Base-by-base conservation (phyloP, 2,329 filamentous ascomycete genomes). In the Sarocladium oryzae region DNA sequence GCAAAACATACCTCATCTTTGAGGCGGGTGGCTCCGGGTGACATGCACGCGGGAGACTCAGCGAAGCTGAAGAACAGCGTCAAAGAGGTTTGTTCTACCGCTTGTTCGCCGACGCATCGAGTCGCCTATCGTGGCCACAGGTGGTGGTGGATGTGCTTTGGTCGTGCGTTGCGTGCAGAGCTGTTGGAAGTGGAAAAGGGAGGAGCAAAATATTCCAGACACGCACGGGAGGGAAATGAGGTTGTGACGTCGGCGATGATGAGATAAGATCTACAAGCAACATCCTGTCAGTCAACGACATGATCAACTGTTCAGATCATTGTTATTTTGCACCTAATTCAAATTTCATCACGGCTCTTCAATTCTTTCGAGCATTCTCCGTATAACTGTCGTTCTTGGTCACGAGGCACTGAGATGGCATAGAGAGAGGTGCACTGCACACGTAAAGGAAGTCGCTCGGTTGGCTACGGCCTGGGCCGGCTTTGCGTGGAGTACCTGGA, bases 1-100 rank as follows among this genome's bases (percentile, higher is more conserved):
- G n/a, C n/a, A n/a, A n/a, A n/a, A 53, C 67, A 54, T 68, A 77
- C 75, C 74, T 81, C 78, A 79, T 82, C 76, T 61, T 81, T 79
- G 69, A 81, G 75, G 66, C 69, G 77, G 50, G 60, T 60, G 53
- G 59, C 63, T 55, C 58, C 62, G 57, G 62, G 58, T 51, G 68
- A 68, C 67, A 70, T 70, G 60, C 64, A 63, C 60, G 52, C 60
- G 28, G 32, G 21, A 21, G 28, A n/a, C 32, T 49, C 46, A 49
- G 32, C 33, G 46, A 49, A 28, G 24, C 21, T 49, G 46, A 26
- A 49, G 33, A 49, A 32, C 30, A 49, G 46, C 46, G 21, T 36
- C 46, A 21, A 48, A 48, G 43, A 33, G 28, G 16, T 20, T 9
- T 5, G 33, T 18, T 11, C 26, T 33, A 13, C 11, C 16, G 43